phyloP scores from a whole-genome alignment of 495 filamentous ascomycete species.

The Penicillium cosmopolitanum region DNA sequence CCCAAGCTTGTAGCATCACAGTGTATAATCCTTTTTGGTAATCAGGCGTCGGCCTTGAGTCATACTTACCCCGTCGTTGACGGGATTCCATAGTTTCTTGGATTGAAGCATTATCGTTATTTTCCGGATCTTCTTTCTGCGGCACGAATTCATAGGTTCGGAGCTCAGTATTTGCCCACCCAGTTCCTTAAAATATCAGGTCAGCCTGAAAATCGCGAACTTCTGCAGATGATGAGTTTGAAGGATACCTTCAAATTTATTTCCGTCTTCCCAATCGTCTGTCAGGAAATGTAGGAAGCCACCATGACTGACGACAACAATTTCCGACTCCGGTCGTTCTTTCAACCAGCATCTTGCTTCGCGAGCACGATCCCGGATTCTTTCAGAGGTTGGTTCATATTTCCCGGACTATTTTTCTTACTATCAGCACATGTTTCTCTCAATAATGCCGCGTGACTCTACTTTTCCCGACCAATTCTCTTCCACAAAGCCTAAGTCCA shows the following conservation, averaged over 20 bases:
- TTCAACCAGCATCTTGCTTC: slow-evolving; percentile 62
- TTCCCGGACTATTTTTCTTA: slow-evolving; percentile 27
- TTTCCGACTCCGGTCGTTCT: slow-evolving; percentile 42
- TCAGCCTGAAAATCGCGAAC: background rate
- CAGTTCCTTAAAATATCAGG: slow-evolving; percentile 55
- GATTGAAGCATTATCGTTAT: slow-evolving; percentile 52
- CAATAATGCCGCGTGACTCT: background rate
- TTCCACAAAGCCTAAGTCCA: slow-evolving; percentile 58
- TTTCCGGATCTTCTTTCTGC: slow-evolving; percentile 11
- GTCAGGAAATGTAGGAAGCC: slow-evolving; percentile 70
- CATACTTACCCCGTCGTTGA: slow-evolving; percentile 44
- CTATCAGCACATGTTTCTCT: background rate
- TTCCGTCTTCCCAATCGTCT: slow-evolving; percentile 66
- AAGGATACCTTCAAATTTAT: slow-evolving; percentile 45
- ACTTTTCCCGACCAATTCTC: slow-evolving; percentile 66
- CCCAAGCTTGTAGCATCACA: slow-evolving; percentile 19
- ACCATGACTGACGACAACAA: slow-evolving; percentile 68
- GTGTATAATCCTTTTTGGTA: slow-evolving; percentile 16
- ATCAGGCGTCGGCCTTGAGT: slow-evolving; percentile 9
- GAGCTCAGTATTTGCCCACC: slow-evolving; percentile 78
- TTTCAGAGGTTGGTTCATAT: slow-evolving; percentile 54
- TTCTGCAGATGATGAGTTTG: background rate
- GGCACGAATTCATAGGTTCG: slow-evolving; percentile 66
- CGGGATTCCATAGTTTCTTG: slow-evolving; percentile 60
- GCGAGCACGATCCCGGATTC: slow-evolving; percentile 60